Percentiles rank a stretch among this genome's conserved stretches.
Conservation (phyloP, 2,329 filamentous ascomycete genomes). For the Albophoma yamanashiensis region DNA sequence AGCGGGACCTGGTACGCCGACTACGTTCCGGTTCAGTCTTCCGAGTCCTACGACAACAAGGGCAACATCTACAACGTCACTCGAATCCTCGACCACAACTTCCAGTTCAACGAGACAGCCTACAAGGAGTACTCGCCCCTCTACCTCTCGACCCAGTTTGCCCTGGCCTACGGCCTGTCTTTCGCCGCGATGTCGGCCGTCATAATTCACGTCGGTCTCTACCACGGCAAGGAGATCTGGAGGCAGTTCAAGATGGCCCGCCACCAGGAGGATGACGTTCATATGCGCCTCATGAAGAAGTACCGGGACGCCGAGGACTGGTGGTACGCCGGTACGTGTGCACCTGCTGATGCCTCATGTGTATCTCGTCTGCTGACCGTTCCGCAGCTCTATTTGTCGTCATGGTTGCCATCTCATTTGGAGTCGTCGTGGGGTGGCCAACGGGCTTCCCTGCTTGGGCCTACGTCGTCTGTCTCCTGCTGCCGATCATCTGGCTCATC, state of each 20-base stretch:
- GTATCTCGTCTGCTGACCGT: neutral
- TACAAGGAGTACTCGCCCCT: constrained; percentile 57
- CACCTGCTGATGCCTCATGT: constrained; percentile 13
- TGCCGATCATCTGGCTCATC: constrained; percentile 48
- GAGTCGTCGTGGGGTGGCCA: constrained; percentile 42
- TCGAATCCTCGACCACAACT: constrained; percentile 44
- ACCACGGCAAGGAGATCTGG: constrained; percentile 45
- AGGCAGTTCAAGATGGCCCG: constrained; percentile 43
- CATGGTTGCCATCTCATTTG: constrained; percentile 45
- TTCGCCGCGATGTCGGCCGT: constrained; percentile 58
- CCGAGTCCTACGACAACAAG: constrained; percentile 54
- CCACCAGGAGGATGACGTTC: constrained; percentile 45
- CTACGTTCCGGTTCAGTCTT: constrained; percentile 51
- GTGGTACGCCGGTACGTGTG: constrained; percentile 45
- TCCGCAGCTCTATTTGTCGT: constrained; percentile 31
- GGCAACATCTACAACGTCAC: constrained; percentile 48
- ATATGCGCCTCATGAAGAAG: constrained; percentile 52
- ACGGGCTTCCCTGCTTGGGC: constrained; percentile 50
- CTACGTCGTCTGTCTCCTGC: constrained; percentile 43
- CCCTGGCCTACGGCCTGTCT: constrained; percentile 48
- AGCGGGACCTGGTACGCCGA: constrained; percentile 45
- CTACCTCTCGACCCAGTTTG: constrained; percentile 52
- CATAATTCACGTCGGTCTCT: constrained; percentile 43
- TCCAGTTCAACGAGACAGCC: constrained; percentile 47
- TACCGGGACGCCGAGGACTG: constrained; percentile 48